A percentile compares a stretch with the other conserved stretches of the same genome.
Evolutionary conservation across 352 stramenopile genomes (phyloP).

Genomic region (Pythium plurisporium): DNA sequence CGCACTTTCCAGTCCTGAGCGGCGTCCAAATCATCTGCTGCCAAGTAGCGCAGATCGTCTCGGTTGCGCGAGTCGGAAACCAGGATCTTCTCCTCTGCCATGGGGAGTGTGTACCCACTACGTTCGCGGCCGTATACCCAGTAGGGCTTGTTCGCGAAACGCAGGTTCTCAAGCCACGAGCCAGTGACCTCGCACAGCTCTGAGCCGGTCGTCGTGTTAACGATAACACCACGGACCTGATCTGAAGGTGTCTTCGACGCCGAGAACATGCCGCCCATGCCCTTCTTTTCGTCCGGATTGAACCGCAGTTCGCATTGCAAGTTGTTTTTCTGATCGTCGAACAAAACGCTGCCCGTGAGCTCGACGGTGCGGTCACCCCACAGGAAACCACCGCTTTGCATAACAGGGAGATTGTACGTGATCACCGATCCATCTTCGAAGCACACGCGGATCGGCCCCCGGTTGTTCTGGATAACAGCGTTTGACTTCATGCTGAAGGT

Average conservation of each 20-base stretch:
- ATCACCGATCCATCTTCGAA: conserved; percentile 69
- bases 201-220: conserved; percentile 52
- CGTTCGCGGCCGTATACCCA: conserved; percentile 60
- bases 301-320: conserved; percentile 71
- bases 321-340: conserved; percentile 75
- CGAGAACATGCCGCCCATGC: conserved; percentile 82
- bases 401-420: conserved; percentile 64
- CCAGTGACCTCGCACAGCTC: conserved; percentile 71
- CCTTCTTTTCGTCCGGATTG: conserved; percentile 83
- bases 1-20: conserved; percentile 85
- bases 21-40: conserved; percentile 60
- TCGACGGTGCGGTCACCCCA: conserved; percentile 83
- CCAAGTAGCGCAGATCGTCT: conserved; percentile 69
- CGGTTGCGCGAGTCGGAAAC: conserved; percentile 66
- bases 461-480: conserved; percentile 73
- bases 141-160: conserved; percentile 63
- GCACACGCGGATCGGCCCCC: conserved; percentile 62
- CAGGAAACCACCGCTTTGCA: conserved; percentile 70
- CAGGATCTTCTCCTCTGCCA: conserved; percentile 57
- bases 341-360: conserved; percentile 60
- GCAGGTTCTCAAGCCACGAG: conserved; percentile 77
- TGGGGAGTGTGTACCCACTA: conserved; percentile 57
- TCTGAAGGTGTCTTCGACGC: conserved; percentile 74
- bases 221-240: conserved; percentile 58
- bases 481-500: conserved; percentile 86